Percentiles rank a stretch among this genome's conserved stretches.
These are phyloP conservation scores for carrot (Daucus carota) DNA, from an alignment of 129 eudicot species.

Conservation along the genomic window DH1_v3.0 NC_030381.2:41414001-41414500, in stretches of 20 bases:
- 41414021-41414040: background rate
- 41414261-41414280: background rate
- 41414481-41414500: background rate
- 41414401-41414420: background rate
- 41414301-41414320: background rate
- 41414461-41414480: background rate
- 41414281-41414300: background rate
- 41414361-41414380: background rate
- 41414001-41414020: background rate
- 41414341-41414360: background rate
- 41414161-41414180: background rate
- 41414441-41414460: background rate
- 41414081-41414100: background rate
- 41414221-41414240: background rate
- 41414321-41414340: background rate
- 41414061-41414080: background rate
- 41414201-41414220: background rate
- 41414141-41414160: background rate
- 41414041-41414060: background rate
- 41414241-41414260: background rate
- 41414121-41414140: background rate
- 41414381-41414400: background rate
- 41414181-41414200: background rate
- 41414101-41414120: background rate
- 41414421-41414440: background rate